Conservation (phyloP, 2,329 filamentous ascomycete species). For the Penicillium vulpinum region DNA sequence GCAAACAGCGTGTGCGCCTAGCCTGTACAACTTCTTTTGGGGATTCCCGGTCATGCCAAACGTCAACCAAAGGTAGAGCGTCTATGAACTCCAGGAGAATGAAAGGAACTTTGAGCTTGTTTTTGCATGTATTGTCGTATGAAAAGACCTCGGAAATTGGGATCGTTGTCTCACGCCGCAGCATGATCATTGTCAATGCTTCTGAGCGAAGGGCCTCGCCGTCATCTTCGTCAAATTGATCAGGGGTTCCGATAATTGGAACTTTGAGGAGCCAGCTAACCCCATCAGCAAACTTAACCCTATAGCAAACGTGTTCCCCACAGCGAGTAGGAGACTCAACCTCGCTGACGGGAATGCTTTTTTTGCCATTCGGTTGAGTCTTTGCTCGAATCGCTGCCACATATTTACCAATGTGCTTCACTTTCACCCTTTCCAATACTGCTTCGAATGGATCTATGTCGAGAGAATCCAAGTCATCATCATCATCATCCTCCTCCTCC, state of each 20-base stretch:
- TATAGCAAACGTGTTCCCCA: neutral
- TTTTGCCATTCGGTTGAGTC: neutral
- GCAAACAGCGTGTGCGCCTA: neutral
- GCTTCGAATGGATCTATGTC: neutral
- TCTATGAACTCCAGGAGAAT: constrained; percentile 29
- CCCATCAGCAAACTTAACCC: neutral
- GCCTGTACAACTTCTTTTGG: neutral
- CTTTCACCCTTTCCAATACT: neutral
- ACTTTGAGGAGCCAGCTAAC: constrained; percentile 8
- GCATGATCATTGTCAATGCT: constrained; percentile 31
- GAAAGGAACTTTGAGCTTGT: constrained; percentile 27
- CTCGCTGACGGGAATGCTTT: neutral
- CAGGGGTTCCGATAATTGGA: neutral
- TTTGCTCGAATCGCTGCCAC: neutral
- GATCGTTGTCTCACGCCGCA: constrained; percentile 31
- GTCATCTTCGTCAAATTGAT: constrained; percentile 3
- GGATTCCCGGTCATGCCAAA: constrained; percentile 25
- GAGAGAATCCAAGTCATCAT: neutral
- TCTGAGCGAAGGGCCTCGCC: constrained; percentile 21
- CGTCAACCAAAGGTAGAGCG: constrained; percentile 24
- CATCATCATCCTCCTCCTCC: too few relatives aligned
- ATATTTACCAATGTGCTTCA: neutral
- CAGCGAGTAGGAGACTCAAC: neutral
- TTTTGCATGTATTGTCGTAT: constrained; percentile 27
- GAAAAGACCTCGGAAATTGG: constrained; percentile 32